Evolutionary conservation across 768 basidiomycete genomes (phyloP).

Genomic region (Tulasnella sp.): DNA sequence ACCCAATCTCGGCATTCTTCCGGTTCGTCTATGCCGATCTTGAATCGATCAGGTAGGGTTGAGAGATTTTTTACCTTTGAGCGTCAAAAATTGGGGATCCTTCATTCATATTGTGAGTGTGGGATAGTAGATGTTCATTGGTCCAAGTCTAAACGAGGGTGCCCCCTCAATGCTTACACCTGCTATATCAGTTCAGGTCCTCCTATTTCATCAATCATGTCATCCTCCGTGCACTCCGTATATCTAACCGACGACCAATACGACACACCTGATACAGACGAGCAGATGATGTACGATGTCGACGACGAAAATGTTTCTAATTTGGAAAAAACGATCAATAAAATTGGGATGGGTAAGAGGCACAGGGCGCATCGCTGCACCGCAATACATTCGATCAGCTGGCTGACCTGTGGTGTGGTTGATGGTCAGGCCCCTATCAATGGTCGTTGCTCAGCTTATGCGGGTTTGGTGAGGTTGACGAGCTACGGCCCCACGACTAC

Average conservation of each 20-base stretch:
- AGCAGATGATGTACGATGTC: neutral
- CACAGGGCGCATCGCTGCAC: no score
- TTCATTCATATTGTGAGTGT: no score
- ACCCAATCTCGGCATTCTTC: no score
- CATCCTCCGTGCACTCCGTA: neutral
- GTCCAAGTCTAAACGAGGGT: slow-evolving; percentile 1
- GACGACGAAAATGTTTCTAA: slow-evolving; percentile 6
- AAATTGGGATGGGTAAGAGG: slow-evolving; percentile 69
- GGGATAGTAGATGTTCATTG: no score
- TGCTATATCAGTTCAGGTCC: neutral
- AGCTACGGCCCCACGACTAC: neutral
- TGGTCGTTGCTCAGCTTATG: slow-evolving; percentile 73
- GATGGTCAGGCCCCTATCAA: slow-evolving; percentile 49
- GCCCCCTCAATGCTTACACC: neutral
- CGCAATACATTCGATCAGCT: no score
- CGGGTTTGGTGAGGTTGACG: slow-evolving; percentile 57
- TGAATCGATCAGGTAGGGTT: no score
- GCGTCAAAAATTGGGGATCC: no score
- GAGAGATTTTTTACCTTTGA: no score
- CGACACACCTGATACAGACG: neutral
- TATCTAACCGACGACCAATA: neutral
- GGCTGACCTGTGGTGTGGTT: neutral
- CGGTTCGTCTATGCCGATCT: no score
- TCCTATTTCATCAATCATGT: neutral
- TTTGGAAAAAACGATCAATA: slow-evolving; percentile 77